Percentiles rank a stretch among this genome's conserved stretches.
These are phyloP conservation scores for Haplosporangium sp. DNA, from an alignment of 371 early-diverging fungal genomes.

Conservation along the genomic window DNA sequence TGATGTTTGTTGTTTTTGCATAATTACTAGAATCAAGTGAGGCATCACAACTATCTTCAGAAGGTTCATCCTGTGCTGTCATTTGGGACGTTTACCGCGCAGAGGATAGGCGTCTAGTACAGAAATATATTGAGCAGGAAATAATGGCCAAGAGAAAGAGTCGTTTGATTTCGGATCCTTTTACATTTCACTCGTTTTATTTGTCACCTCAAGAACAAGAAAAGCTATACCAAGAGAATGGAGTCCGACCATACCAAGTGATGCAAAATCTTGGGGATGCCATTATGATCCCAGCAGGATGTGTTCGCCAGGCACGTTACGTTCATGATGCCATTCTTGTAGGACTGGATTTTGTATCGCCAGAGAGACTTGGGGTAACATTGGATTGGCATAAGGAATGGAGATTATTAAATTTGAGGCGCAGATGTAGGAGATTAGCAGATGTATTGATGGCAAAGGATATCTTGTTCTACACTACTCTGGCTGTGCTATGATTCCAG, in stretches of 20 bases:
- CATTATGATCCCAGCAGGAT: conserved; percentile 83
- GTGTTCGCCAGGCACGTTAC: conserved; percentile 82
- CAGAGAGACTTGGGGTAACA: conserved; percentile 60
- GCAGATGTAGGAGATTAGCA: too few species aligned
- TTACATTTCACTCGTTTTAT: conserved; percentile 67
- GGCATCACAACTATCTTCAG: not conserved
- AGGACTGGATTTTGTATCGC: conserved; percentile 81
- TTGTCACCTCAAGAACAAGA: conserved; percentile 61
- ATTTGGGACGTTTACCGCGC: conserved; percentile 78
- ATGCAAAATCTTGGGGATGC: conserved; percentile 77
- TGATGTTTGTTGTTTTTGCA: not conserved
- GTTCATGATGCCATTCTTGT: conserved; percentile 71
- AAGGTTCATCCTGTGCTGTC: conserved; percentile 52
- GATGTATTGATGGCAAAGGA: not conserved
- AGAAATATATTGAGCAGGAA: conserved; percentile 57
- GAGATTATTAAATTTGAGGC: not conserved
- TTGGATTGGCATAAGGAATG: conserved; percentile 6
- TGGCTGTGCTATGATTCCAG: not conserved
- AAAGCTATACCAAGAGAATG: conserved; percentile 56
- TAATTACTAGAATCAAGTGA: not conserved
- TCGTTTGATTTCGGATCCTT: conserved; percentile 23
- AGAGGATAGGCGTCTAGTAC: conserved; percentile 58
- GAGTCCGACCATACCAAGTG: conserved; percentile 64
- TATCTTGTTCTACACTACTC: conserved; percentile 4
- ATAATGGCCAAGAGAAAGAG: not conserved